Conservation (phyloP, 1,139 yeast genomes). For the Zygosaccharomyces sapae region DNA sequence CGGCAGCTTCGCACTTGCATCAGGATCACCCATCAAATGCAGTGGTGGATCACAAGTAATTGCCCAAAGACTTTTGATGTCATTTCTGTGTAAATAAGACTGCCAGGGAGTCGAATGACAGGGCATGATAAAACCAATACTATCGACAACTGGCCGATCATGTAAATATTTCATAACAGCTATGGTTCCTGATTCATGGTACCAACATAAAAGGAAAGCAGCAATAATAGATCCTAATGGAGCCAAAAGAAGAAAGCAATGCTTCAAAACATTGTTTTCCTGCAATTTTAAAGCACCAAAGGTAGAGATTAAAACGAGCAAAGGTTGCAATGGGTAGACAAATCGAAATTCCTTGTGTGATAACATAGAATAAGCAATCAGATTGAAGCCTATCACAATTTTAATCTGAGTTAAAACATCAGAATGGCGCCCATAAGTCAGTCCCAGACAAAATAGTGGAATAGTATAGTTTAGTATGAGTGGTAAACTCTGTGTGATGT, state of each 20-base stretch:
- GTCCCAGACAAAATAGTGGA: constrained; percentile 54
- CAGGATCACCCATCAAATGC: constrained; percentile 31
- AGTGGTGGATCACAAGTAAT: constrained; percentile 93
- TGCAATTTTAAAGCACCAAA: constrained; percentile 30
- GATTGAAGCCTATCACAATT: constrained; percentile 40
- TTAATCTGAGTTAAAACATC: constrained; percentile 18
- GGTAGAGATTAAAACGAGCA: constrained; percentile 48
- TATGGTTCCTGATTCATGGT: constrained; percentile 84
- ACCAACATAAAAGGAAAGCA: constrained; percentile 29
- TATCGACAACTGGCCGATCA: constrained; percentile 40
- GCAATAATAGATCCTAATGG: constrained; percentile 41
- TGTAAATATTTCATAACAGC: constrained; percentile 57
- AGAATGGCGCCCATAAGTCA: constrained; percentile 16
- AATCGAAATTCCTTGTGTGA: constrained; percentile 90
- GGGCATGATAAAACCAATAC: constrained; percentile 82
- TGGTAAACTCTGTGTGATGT: constrained; percentile 78
- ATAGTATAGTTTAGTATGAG: constrained; percentile 60
- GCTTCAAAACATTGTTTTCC: constrained; percentile 1
- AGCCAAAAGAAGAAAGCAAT: constrained; percentile 15
- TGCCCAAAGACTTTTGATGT: constrained; percentile 57
- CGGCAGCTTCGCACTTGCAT: constrained; percentile 35
- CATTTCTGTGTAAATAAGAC: constrained; percentile 64
- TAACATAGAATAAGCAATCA: constrained; percentile 57
- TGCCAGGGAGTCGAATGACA: constrained; percentile 98
- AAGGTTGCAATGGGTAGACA: constrained; percentile 80